Evolutionary conservation across 805 yeast species (phyloP), one percentile per base, ranked within the genome.

Genomic region (Hyphopichia homilentoma): DNA sequence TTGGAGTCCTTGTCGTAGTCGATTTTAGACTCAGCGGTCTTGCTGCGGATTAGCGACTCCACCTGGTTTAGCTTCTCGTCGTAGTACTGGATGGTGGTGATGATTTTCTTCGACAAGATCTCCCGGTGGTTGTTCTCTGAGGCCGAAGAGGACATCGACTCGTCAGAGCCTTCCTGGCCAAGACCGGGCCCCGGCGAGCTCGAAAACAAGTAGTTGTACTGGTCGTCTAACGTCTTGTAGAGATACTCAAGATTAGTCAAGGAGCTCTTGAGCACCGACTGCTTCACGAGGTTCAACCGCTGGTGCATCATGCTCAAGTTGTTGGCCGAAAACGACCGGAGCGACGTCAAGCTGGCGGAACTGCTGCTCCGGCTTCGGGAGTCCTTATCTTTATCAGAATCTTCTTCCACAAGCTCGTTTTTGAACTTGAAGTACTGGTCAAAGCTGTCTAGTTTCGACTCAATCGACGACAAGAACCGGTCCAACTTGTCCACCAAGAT

Each of bases 401-500:
- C 22, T 23, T 6, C n/a, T 7, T 26, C 22, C 11, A 23, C 15
- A 19, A 22, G 25, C 18, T 36, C 24, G 5, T 20, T 29, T 12
- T 43, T 46, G 16, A 57, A 35, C 36, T 62, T 57, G 43, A 65
- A 65, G 36, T 55, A 66, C 38, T 54, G 57, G 29, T 66, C 72
- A 36, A 66, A 66, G 29, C 52, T 57, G 28, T 59, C 65, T 21
- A 66, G 40, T 15, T 69, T 41, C 8, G 63, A 52, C 38, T 66
- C 72, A n/a, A 66, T 58, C 6, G 68, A 60, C n/a, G 67, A 55
- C 14, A 66, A 47, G 33, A 66, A 66, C n/a, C 43, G 41, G 33
- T 66, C 72, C 21, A 66, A 41, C 31, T 59, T 61, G 34, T 65
- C 71, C 6, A 65, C 60, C 36, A 66, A 49, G 3, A 60, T 33